phyloP scores from a whole-genome alignment of 1,284 basidiomycete species.

The Apiotrichum siamense region DNA sequence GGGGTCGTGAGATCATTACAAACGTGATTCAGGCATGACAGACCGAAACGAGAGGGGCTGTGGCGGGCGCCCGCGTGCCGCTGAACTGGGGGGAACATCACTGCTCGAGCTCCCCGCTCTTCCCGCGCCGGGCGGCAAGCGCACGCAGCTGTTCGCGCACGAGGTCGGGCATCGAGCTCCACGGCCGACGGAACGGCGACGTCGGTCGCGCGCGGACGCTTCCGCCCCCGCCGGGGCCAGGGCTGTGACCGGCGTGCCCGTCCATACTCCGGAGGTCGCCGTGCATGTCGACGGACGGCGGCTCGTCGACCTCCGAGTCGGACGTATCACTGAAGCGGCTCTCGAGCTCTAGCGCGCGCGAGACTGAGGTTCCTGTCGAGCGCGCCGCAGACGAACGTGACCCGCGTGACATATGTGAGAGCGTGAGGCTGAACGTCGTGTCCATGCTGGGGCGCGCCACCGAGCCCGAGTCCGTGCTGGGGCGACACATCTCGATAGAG shows the following conservation, averaged over 20 bases:
- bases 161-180: conserved; percentile 2
- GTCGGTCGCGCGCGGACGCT: background rate
- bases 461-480: background rate
- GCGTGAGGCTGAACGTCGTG: background rate
- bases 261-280: background rate
- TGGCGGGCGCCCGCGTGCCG: too few relatives aligned
- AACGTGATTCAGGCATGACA: too few relatives aligned
- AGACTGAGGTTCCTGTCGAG: background rate
- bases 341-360: background rate
- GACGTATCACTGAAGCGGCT: background rate
- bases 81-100: too few relatives aligned
- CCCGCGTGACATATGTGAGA: too few relatives aligned
- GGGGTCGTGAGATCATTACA: too few relatives aligned
- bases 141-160: background rate
- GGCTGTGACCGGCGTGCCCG: background rate
- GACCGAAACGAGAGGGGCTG: too few relatives aligned
- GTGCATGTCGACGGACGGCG: too few relatives aligned
- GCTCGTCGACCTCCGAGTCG: background rate
- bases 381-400: background rate
- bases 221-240: too few relatives aligned
- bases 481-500: background rate
- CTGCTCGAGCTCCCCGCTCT: background rate
- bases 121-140: background rate
- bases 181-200: background rate
- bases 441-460: background rate